These are phyloP conservation scores for Brachypodium distachyon DNA, from an alignment of 202 grass and related monocot species.

Conservation along the genomic window DNA sequence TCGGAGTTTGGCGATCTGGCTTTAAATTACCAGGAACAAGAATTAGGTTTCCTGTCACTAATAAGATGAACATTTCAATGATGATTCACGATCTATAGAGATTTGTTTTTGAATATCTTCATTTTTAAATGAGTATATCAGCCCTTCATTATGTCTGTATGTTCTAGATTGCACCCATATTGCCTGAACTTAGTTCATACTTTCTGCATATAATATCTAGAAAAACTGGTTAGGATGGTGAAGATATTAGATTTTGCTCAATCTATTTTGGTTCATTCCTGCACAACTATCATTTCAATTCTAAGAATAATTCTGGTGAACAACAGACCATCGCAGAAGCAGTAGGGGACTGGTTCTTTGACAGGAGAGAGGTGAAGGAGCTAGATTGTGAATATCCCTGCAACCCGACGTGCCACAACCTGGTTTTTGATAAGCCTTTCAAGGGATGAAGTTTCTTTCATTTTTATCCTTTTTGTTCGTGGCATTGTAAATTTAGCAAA, in stretches of 20 bases:
- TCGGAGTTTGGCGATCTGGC: too few relatives aligned
- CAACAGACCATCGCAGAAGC: slow-evolving; percentile 73
- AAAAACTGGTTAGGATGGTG: not conserved
- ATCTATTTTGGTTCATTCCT: not conserved
- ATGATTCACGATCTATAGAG: too few relatives aligned
- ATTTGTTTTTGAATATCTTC: too few relatives aligned
- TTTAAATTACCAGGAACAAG: too few relatives aligned
- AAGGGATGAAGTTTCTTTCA: slow-evolving; percentile 14
- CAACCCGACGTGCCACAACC: slow-evolving; percentile 67
- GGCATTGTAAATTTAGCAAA: not conserved
- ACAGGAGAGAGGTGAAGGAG: slow-evolving; percentile 54
- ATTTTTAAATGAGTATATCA: not conserved
- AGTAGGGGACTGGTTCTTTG: slow-evolving; percentile 79
- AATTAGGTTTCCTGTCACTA: too few relatives aligned
- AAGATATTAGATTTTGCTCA: not conserved
- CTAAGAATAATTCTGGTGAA: not conserved
- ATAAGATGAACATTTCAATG: too few relatives aligned
- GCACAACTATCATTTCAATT: not conserved
- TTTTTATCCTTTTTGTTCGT: not conserved
- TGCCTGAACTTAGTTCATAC: not conserved
- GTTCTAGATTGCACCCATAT: not conserved
- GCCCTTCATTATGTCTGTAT: not conserved
- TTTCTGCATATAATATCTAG: not conserved
- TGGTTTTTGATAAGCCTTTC: slow-evolving; percentile 43
- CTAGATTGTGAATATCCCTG: slow-evolving; percentile 63